Conservation (phyloP, 225 moss, liverwort and hornwort species). For the Rhytidiadelphus loreus region DNA sequence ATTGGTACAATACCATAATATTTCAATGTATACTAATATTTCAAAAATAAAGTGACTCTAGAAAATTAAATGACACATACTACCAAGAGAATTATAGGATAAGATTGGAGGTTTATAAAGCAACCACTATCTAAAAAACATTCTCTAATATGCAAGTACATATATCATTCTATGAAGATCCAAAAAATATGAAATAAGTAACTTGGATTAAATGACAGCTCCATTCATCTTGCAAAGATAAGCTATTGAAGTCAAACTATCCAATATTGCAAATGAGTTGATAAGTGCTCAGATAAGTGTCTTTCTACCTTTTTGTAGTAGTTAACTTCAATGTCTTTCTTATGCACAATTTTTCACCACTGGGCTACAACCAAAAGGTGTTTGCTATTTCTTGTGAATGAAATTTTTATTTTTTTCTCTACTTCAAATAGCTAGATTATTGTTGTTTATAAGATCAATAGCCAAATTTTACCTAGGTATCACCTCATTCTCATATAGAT, state of each 20-base stretch:
- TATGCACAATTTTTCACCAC: fast-evolving
- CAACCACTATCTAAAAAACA: not conserved
- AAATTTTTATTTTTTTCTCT: not conserved
- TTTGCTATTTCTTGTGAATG: not conserved
- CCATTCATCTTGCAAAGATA: not conserved
- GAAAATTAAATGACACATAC: not conserved
- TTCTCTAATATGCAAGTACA: not conserved
- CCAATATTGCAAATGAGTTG: not conserved
- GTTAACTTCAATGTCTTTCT: not conserved
- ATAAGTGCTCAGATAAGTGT: too few relatives aligned
- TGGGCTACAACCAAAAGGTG: fast-evolving
- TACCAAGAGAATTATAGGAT: not conserved
- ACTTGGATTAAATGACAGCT: too few relatives aligned
- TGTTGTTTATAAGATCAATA: not conserved
- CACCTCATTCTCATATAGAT: not conserved
- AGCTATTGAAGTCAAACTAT: not conserved
- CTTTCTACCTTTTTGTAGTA: not conserved
- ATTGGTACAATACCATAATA: not conserved
- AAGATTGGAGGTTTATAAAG: not conserved
- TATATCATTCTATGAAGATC: too few relatives aligned
- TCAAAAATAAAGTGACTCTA: not conserved
- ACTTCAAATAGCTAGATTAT: not conserved
- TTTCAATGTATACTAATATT: not conserved
- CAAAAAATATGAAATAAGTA: fast-evolving
- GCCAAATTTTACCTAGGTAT: not conserved